These are phyloP conservation scores for Rhizoctonia solani DNA, from an alignment of 1,284 basidiomycete species.

Conservation along the genomic window DNA sequence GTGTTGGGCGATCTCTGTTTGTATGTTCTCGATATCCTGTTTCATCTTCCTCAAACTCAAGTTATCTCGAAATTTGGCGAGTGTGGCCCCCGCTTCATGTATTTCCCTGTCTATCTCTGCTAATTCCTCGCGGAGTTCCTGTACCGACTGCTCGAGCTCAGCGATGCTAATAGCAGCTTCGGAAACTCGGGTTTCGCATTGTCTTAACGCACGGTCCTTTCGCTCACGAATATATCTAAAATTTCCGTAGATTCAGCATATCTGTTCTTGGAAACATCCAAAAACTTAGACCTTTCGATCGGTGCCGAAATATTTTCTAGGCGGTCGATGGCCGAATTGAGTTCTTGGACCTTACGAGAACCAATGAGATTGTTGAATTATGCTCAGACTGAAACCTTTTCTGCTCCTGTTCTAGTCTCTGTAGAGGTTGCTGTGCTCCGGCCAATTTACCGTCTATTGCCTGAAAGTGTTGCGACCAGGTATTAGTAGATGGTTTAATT, in stretches of 20 bases:
- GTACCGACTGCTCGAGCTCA: constrained; percentile 59
- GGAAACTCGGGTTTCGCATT: constrained; percentile 64
- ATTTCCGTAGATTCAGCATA: background rate
- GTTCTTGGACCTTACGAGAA: constrained; percentile 63
- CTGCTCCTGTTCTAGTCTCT: constrained; percentile 65
- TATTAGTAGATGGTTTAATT: background rate
- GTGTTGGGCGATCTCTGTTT: constrained; percentile 71
- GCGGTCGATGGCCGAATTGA: constrained; percentile 67
- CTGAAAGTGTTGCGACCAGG: constrained; percentile 48
- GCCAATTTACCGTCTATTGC: constrained; percentile 65
- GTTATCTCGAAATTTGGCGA: constrained; percentile 84
- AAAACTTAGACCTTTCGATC: constrained; percentile 60
- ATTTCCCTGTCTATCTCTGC: constrained; percentile 69
- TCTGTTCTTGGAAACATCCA: background rate
- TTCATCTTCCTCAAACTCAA: constrained; percentile 74
- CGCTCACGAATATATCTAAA: constrained; percentile 75
- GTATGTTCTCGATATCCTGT: constrained; percentile 67
- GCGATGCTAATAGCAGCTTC: constrained; percentile 63
- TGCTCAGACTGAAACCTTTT: constrained; percentile 59
- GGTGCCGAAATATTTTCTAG: constrained; percentile 63
- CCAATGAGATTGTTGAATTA: constrained; percentile 55
- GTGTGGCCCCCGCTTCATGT: constrained; percentile 67
- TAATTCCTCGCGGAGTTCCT: constrained; percentile 58
- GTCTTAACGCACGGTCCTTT: constrained; percentile 63
- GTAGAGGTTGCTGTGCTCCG: constrained; percentile 69